phyloP scores from a whole-genome alignment of 768 basidiomycete species.

The Xerocomus brunneocitrinus region DNA sequence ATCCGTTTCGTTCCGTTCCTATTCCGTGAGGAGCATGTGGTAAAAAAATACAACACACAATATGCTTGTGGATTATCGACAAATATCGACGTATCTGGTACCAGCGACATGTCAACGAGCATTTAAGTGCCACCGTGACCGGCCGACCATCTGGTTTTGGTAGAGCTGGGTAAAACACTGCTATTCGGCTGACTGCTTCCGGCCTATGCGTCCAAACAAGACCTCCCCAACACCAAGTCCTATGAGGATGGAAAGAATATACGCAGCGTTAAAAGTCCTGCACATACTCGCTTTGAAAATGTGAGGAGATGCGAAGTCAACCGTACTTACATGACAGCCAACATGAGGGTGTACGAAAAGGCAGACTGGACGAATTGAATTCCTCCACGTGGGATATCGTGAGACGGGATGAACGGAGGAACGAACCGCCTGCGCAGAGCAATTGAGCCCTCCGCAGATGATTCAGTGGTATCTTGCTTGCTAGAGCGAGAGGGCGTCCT shows the following conservation, averaged over 20 bases:
- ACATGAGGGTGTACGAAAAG: constrained; percentile 70
- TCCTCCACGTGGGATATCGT: constrained; percentile 69
- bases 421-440: constrained; percentile 27
- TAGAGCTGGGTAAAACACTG: neutral
- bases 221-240: constrained; percentile 75
- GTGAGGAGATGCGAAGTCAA: neutral
- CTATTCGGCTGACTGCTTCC: constrained; percentile 1
- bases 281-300: constrained; percentile 8
- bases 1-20: too few species aligned
- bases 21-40: too few species aligned
- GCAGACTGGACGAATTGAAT: constrained; percentile 60
- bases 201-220: constrained; percentile 56
- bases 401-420: constrained; percentile 59
- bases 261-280: constrained; percentile 84
- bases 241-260: constrained; percentile 64
- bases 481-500: neutral
- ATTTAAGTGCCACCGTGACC: neutral
- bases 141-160: neutral
- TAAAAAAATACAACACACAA: too few species aligned
- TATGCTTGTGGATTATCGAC: too few species aligned
- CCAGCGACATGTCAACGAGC: neutral
- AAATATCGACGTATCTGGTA: neutral
- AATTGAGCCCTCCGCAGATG: neutral
- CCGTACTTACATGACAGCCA: constrained; percentile 66
- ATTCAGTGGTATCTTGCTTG: constrained; percentile 1